phyloP scores from a whole-genome alignment of 2,329 filamentous ascomycete genomes.

The Hypoxylon sp. region DNA sequence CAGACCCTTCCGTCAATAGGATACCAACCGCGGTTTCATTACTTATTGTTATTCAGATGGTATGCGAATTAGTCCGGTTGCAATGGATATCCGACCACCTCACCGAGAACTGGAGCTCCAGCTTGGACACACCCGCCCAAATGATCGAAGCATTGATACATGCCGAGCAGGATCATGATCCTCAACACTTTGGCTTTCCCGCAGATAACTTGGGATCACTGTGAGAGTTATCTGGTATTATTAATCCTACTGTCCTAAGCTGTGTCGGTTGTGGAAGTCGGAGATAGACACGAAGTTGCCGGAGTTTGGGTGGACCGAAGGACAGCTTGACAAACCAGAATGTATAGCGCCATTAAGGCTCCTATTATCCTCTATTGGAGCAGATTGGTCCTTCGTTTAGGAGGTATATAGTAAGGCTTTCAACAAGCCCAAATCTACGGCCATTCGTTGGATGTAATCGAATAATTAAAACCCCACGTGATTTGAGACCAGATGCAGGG shows the following conservation, averaged over 20 bases:
- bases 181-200: neutral
- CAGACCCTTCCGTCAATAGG: neutral
- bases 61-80: neutral
- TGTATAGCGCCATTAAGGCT: neutral
- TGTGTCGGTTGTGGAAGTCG: neutral
- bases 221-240: neutral
- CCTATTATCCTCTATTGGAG: neutral
- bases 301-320: neutral
- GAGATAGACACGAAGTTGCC: neutral
- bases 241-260: neutral
- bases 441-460: neutral
- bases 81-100: conserved; percentile 2
- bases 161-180: neutral
- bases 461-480: neutral
- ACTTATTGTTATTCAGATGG: neutral
- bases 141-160: neutral
- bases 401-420: neutral
- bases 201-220: neutral
- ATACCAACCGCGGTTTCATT: neutral
- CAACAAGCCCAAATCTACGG: neutral
- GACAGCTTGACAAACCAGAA: neutral
- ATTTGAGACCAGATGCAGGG: neutral
- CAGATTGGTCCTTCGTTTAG: neutral
- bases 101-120: neutral
- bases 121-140: neutral